A percentile compares a stretch with the other conserved stretches of the same genome.
Conservation (phyloP, 768 basidiomycete genomes). For the Amylocystis lapponica region DNA sequence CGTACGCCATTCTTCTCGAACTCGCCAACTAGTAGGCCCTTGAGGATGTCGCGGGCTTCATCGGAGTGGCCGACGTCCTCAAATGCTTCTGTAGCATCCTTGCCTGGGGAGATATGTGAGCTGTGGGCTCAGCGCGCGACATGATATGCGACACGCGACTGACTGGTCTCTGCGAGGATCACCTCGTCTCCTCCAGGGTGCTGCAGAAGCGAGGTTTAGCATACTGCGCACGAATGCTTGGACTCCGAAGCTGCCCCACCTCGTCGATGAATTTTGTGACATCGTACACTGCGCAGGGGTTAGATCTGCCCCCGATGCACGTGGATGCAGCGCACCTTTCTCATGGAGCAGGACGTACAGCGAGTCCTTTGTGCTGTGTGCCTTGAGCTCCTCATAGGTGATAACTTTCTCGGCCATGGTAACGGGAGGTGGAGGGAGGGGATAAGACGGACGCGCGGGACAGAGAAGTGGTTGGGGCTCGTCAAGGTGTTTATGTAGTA, state of each 20-base stretch:
- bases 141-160: conserved; percentile 29
- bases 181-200: conserved; percentile 99
- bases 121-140: background rate
- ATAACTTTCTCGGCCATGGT: conserved; percentile 42
- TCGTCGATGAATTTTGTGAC: conserved; percentile 93
- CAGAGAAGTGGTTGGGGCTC: no score
- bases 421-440: conserved; percentile 13
- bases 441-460: no score
- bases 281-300: conserved; percentile 68
- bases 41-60: conserved; percentile 85
- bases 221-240: background rate
- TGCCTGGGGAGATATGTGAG: conserved; percentile 43
- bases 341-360: conserved; percentile 80
- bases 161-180: conserved; percentile 85
- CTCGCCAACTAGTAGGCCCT: conserved; percentile 73
- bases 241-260: conserved; percentile 39
- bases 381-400: conserved; percentile 72
- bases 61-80: conserved; percentile 99
- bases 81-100: conserved; percentile 96
- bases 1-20: conserved; percentile 69
- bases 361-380: conserved; percentile 66
- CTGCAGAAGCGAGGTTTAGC: conserved; percentile 22
- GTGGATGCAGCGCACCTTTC: conserved; percentile 59
- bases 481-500: no score
- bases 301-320: no score